Evolutionary conservation across 2,329 filamentous ascomycete species (phyloP).

Genomic region (Phoma sp.): DNA sequence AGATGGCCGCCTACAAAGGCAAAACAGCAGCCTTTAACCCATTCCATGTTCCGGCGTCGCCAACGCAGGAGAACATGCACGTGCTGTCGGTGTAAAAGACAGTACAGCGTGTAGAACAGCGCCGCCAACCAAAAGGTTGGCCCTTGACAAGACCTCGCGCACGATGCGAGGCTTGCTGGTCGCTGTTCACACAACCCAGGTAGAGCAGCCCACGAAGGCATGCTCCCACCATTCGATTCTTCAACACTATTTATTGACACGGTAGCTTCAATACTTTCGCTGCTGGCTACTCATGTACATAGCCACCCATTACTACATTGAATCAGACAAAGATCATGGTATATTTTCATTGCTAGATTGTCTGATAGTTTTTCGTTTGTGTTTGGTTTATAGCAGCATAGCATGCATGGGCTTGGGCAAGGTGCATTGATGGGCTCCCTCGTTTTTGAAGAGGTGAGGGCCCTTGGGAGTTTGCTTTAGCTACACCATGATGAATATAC

Average conservation of each 20-base stretch:
- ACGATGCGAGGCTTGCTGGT: conserved; percentile 43
- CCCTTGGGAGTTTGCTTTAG: conserved; percentile 1
- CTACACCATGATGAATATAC: conserved; percentile 5
- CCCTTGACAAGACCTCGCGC: conserved; percentile 40
- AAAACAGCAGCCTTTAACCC: conserved; percentile 37
- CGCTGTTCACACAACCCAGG: conserved; percentile 42
- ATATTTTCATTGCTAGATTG: background rate
- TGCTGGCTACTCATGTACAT: conserved; percentile 33
- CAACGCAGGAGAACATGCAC: conserved; percentile 50
- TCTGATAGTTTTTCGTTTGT: background rate
- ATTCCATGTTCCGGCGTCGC: conserved; percentile 34
- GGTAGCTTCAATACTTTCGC: conserved; percentile 18
- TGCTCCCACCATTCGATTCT: conserved; percentile 21
- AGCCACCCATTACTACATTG: conserved; percentile 14
- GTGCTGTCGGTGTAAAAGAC: conserved; percentile 52
- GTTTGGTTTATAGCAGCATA: conserved; percentile 2
- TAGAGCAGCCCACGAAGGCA: conserved; percentile 15
- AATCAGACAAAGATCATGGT: background rate
- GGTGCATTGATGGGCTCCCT: conserved; percentile 12
- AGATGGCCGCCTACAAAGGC: conserved; percentile 76
- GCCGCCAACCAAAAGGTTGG: conserved; percentile 43
- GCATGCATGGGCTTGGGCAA: conserved; percentile 5
- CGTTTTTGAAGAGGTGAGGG: conserved; percentile 1
- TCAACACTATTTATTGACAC: conserved; percentile 17
- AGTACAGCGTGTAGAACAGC: conserved; percentile 43